Conservation (phyloP, 2,329 filamentous ascomycete species). For the Colletotrichum acutatum region DNA sequence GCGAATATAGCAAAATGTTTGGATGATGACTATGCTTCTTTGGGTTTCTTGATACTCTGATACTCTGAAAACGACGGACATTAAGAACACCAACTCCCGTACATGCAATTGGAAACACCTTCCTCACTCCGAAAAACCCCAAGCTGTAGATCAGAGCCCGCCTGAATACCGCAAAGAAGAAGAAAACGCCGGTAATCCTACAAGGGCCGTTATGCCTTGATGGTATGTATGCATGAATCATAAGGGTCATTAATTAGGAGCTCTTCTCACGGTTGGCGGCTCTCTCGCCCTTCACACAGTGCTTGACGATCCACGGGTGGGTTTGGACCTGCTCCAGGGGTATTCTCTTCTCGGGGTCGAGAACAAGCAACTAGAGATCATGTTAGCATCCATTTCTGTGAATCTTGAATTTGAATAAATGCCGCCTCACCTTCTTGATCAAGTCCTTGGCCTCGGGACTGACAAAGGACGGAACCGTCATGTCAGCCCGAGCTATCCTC, state of each 20-base stretch:
- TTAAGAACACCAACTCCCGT: slow-evolving; percentile 35
- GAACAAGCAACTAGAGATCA: slow-evolving; percentile 78
- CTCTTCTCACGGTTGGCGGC: slow-evolving; percentile 61
- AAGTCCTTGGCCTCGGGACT: slow-evolving; percentile 91
- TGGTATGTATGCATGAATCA: slow-evolving; percentile 37
- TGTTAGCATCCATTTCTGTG: slow-evolving; percentile 31
- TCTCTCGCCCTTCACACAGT: slow-evolving; percentile 78
- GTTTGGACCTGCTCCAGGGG: slow-evolving; percentile 87
- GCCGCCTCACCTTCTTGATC: slow-evolving; percentile 80
- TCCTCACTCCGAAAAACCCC: slow-evolving; percentile 21
- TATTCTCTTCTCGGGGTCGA: slow-evolving; percentile 94
- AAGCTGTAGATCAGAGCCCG: slow-evolving; percentile 36
- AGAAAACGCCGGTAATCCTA: slow-evolving; percentile 37
- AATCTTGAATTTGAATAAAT: background rate
- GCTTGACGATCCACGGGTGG: slow-evolving; percentile 97
- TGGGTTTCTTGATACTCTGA: slow-evolving; percentile 22
- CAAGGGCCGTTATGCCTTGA: slow-evolving; percentile 35
- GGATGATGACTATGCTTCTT: slow-evolving; percentile 16
- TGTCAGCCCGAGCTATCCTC: slow-evolving; percentile 88
- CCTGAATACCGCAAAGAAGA: slow-evolving; percentile 33
- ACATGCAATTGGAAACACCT: slow-evolving; percentile 42
- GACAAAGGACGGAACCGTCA: slow-evolving; percentile 91
- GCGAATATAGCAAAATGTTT: slow-evolving; percentile 14
- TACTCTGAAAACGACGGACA: slow-evolving; percentile 26
- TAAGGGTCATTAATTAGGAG: slow-evolving; percentile 39